phyloP scores from a whole-genome alignment of 306 rosid genomes.

The Medicago ruthenica region DNA sequence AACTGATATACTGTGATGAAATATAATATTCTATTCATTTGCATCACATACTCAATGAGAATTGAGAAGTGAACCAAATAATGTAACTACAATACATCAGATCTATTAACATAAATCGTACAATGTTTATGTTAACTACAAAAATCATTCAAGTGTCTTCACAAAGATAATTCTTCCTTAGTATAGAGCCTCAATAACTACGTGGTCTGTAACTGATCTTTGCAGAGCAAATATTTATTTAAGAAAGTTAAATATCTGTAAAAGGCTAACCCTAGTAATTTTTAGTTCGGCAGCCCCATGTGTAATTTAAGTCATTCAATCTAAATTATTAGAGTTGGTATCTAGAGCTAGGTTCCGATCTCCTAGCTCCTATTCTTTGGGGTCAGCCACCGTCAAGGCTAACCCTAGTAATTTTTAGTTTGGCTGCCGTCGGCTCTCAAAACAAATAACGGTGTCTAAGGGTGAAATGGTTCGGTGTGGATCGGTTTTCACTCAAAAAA shows the following conservation, averaged over 20 bases:
- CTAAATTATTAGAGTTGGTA: neutral
- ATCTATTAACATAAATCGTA: neutral
- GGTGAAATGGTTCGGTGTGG: too few relatives aligned
- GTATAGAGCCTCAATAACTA: conserved; percentile 3
- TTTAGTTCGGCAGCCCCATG: too few relatives aligned
- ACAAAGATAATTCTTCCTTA: neutral
- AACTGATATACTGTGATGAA: conserved; percentile 9
- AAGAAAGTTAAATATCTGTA: neutral
- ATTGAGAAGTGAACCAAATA: conserved; percentile 31
- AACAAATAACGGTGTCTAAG: neutral
- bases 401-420: neutral
- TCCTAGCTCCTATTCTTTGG: neutral
- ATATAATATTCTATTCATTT: conserved; percentile 25
- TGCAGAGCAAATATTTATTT: neutral
- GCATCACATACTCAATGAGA: conserved; percentile 7
- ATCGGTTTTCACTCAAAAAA: too few relatives aligned
- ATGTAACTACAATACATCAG: conserved; percentile 5
- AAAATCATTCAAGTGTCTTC: conserved; percentile 10
- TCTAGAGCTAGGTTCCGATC: neutral
- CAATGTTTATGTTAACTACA: neutral
- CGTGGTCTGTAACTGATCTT: conserved; percentile 1
- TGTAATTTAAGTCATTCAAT: neutral
- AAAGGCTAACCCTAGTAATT: too few relatives aligned
- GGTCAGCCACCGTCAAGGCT: neutral
- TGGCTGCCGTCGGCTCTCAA: neutral